These are phyloP conservation scores for Leptoxyphium fumago DNA, from an alignment of 2,329 filamentous ascomycete species.

Conservation along the genomic window DNA sequence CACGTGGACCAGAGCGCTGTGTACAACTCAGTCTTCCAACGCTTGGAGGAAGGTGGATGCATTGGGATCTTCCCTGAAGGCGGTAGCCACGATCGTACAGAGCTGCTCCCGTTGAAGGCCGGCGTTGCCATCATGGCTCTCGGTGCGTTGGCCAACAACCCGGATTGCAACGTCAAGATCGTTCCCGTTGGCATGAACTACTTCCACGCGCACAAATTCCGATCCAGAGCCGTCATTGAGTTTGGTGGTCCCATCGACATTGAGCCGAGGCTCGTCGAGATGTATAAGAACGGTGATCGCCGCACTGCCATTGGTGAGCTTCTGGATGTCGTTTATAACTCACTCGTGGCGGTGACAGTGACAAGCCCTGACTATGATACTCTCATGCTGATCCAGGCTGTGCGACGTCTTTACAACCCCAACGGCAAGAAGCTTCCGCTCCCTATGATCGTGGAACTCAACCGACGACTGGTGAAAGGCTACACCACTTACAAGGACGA, in stretches of 20 bases:
- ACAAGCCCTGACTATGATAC: slow-evolving; percentile 91
- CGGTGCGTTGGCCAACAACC: slow-evolving; percentile 70
- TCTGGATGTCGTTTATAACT: slow-evolving; percentile 73
- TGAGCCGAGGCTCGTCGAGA: slow-evolving; percentile 63
- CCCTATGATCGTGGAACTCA: slow-evolving; percentile 85
- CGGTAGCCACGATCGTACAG: slow-evolving; percentile 86
- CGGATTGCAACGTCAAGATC: slow-evolving; percentile 80
- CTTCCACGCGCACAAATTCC: slow-evolving; percentile 97
- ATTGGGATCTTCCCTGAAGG: slow-evolving; percentile 96
- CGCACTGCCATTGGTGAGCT: slow-evolving; percentile 77
- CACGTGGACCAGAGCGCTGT: slow-evolving; percentile 90
- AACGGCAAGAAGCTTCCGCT: slow-evolving; percentile 87
- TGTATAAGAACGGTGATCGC: slow-evolving; percentile 70
- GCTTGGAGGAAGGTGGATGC: slow-evolving; percentile 68
- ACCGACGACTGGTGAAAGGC: slow-evolving; percentile 76
- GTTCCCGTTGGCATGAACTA: slow-evolving; percentile 99
- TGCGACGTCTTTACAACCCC: slow-evolving; percentile 81
- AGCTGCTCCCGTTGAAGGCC: slow-evolving; percentile 83
- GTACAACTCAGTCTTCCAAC: slow-evolving; percentile 81
- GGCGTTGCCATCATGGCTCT: slow-evolving; percentile 97
- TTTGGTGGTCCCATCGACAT: slow-evolving; percentile 85
- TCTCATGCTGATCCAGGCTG: slow-evolving; percentile 90
- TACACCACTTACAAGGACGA: slow-evolving; percentile 91
- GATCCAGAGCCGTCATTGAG: slow-evolving; percentile 86
- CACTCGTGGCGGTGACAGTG: slow-evolving; percentile 76